Conservation (phyloP, 306 rosid genomes). For the Cercis canadensis region DNA sequence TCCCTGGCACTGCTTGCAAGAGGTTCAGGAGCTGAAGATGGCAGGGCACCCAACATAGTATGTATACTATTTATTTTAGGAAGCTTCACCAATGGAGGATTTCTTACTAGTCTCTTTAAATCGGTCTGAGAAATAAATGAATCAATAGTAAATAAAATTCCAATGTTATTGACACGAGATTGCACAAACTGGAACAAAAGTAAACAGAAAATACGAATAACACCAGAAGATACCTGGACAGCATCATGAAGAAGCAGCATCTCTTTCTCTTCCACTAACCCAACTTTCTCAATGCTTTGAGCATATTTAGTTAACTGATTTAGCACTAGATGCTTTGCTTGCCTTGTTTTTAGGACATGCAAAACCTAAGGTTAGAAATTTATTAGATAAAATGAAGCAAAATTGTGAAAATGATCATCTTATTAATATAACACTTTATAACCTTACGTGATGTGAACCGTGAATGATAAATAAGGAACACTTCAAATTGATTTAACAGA, state of each 20-base stretch:
- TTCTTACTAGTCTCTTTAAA: conserved; percentile 78
- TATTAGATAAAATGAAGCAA: conserved; percentile 14
- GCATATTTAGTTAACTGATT: conserved; percentile 77
- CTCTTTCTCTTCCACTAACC: conserved; percentile 89
- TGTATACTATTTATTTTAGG: conserved; percentile 60
- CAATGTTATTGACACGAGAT: conserved; percentile 8
- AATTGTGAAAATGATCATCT: conserved; percentile 10
- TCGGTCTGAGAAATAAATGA: conserved; percentile 68
- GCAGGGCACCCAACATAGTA: conserved; percentile 87
- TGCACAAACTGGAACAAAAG: conserved; percentile 5
- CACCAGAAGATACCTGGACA: conserved; percentile 69
- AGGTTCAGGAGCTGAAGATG: conserved; percentile 61
- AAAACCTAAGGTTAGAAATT: conserved; percentile 86
- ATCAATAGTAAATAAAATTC: conserved; percentile 5
- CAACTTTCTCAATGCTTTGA: conserved; percentile 82
- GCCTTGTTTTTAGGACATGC: conserved; percentile 89
- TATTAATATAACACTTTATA: conserved; percentile 9
- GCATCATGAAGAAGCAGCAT: conserved; percentile 91
- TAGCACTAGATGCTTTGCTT: conserved; percentile 79
- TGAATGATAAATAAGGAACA: conserved; percentile 2
- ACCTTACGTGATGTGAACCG: no score
- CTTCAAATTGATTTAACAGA: conserved; percentile 16
- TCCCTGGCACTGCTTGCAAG: conserved; percentile 69
- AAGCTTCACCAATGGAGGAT: conserved; percentile 82
- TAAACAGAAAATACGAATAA: conserved; percentile 9